A percentile compares a stretch with the other conserved stretches of the same genome.
Conservation (phyloP, 2,329 filamentous ascomycete species). For the Hansfordia pulvinata region DNA sequence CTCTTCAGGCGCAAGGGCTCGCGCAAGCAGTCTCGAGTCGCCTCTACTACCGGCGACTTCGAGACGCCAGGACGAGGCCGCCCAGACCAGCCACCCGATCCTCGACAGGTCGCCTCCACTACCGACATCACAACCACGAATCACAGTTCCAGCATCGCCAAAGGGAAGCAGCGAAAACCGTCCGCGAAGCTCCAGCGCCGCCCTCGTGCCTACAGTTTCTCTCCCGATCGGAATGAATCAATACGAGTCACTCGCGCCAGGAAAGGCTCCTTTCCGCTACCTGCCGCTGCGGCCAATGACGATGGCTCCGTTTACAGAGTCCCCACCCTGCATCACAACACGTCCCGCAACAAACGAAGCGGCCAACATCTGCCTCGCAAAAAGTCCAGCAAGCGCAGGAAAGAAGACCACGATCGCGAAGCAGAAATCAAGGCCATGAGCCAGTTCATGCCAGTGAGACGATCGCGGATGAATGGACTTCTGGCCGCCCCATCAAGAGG, state of each 20-base stretch:
- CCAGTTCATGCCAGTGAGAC: slow-evolving; percentile 50
- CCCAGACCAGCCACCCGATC: slow-evolving; percentile 7
- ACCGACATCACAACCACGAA: slow-evolving; percentile 10
- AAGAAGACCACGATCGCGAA: slow-evolving; percentile 64
- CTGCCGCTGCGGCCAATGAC: slow-evolving; percentile 7
- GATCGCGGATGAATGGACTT: slow-evolving; percentile 43
- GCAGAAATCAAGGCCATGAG: slow-evolving; percentile 83
- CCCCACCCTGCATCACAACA: slow-evolving; percentile 40
- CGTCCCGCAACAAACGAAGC: slow-evolving; percentile 42
- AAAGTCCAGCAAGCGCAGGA: slow-evolving; percentile 65
- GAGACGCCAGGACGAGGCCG: slow-evolving; percentile 8
- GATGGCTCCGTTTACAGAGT: slow-evolving; percentile 17
- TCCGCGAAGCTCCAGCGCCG: slow-evolving; percentile 34
- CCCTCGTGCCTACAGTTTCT: slow-evolving; percentile 45
- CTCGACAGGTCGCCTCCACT: no score
- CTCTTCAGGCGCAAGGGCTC: slow-evolving; percentile 65
- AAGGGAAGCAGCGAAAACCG: slow-evolving; percentile 21
- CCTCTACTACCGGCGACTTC: slow-evolving; percentile 8
- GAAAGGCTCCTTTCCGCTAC: slow-evolving; percentile 9
- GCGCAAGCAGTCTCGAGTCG: slow-evolving; percentile 38
- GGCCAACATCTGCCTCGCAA: slow-evolving; percentile 48
- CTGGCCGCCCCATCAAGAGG: slow-evolving; percentile 44
- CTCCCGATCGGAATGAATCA: slow-evolving; percentile 41
- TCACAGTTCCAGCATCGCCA: no score
- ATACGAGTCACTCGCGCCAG: slow-evolving; percentile 24